phyloP scores from a whole-genome alignment of 768 basidiomycete species.

The Hypsizygus marmoreus region DNA sequence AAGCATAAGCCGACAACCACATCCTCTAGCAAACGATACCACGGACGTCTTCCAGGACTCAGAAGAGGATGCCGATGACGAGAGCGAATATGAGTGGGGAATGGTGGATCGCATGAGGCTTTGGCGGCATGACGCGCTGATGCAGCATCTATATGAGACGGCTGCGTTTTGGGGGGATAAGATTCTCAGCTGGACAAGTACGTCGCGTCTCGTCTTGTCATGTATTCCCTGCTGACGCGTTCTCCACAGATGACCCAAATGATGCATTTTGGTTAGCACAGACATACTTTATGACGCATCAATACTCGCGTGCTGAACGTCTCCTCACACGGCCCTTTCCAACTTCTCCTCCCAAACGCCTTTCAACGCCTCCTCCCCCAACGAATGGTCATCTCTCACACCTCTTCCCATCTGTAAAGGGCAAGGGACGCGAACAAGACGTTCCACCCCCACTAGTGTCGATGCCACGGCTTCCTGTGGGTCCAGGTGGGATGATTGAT shows the following conservation, averaged over 20 bases:
- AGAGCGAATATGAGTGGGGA: conserved; percentile 71
- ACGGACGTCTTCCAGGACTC: conserved; percentile 76
- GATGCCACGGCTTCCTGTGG: conserved; percentile 66
- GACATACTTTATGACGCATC: conserved; percentile 93
- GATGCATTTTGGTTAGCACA: conserved; percentile 99
- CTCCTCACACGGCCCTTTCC: conserved; percentile 88
- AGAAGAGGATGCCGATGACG: conserved; percentile 59
- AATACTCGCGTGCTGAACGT: conserved; percentile 92
- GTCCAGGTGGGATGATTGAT: conserved; percentile 70
- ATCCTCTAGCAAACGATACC: conserved; percentile 79
- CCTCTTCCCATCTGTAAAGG: conserved; percentile 42
- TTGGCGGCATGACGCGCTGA: conserved; percentile 97
- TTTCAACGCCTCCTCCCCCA: conserved; percentile 31
- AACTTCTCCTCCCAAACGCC: conserved; percentile 44
- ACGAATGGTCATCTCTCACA: conserved; percentile 44
- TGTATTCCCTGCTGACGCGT: background rate
- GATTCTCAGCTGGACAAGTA: conserved; percentile 93
- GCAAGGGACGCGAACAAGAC: conserved; percentile 63
- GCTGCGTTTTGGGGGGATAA: conserved; percentile 99
- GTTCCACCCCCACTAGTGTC: conserved; percentile 31
- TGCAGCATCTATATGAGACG: conserved; percentile 97
- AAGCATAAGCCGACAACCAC: conserved; percentile 47
- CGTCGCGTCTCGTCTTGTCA: conserved; percentile 31
- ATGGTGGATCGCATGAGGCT: conserved; percentile 94
- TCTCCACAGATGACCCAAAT: conserved; percentile 79